These are phyloP conservation scores for Collariella sp. DNA, from an alignment of 495 filamentous ascomycete species.

Conservation along the genomic window DNA sequence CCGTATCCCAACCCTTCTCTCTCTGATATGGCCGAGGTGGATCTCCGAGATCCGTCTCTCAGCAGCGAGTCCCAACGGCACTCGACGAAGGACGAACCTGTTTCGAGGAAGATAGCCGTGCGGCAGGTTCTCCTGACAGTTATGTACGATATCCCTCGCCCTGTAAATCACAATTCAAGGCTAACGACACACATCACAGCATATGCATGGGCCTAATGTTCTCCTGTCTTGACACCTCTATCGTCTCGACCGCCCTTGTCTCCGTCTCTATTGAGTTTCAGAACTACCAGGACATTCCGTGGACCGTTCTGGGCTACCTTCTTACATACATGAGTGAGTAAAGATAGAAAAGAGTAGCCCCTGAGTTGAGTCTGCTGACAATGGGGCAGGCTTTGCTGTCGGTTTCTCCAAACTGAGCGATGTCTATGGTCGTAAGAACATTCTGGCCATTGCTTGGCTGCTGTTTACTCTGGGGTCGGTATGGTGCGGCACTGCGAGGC, in stretches of 20 bases:
- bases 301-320: constrained; percentile 53
- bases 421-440: constrained; percentile 47
- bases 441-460: constrained; percentile 41
- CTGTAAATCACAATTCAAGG: neutral
- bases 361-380: neutral
- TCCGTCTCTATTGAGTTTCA: constrained; percentile 48
- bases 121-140: constrained; percentile 20
- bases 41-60: neutral
- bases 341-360: neutral
- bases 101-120: neutral
- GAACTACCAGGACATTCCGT: constrained; percentile 46
- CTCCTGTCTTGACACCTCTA: constrained; percentile 53
- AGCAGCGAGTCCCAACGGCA: constrained; percentile 7
- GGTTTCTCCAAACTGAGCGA: constrained; percentile 54
- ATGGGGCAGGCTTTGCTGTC: constrained; percentile 42
- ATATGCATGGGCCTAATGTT: constrained; percentile 50
- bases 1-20: constrained; percentile 26
- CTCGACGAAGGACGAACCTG: neutral
- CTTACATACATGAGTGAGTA: constrained; percentile 50
- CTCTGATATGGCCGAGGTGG: constrained; percentile 14
- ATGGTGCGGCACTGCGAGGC: constrained; percentile 46
- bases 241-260: constrained; percentile 54
- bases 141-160: constrained; percentile 10
- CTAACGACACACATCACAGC: constrained; percentile 24
- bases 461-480: constrained; percentile 49